Percentiles rank a stretch among this genome's conserved stretches.
Conservation (phyloP, 164 flowering plant species). For the Magnolia sinica region DNA sequence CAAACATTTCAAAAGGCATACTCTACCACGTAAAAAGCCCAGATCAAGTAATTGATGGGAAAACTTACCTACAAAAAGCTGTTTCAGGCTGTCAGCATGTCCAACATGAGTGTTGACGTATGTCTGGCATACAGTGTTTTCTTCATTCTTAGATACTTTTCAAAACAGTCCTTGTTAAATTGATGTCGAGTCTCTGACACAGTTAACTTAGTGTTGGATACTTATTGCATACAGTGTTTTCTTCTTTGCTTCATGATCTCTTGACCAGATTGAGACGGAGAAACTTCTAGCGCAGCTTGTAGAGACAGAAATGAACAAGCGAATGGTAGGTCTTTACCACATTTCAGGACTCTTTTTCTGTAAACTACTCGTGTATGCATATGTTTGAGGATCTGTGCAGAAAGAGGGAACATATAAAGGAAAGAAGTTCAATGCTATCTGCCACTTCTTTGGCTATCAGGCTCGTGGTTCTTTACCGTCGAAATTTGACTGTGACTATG, state of each 20-base stretch:
- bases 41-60: background rate
- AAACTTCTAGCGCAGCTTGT: conserved; percentile 95
- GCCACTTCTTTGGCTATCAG: conserved; percentile 99
- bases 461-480: conserved; percentile 98
- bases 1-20: too few species aligned
- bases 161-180: too few species aligned
- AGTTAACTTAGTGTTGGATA: too few species aligned
- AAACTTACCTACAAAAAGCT: too few species aligned
- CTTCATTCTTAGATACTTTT: too few species aligned
- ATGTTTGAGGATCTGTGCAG: conserved; percentile 38
- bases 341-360: background rate
- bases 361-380: background rate
- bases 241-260: background rate
- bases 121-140: too few species aligned
- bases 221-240: background rate
- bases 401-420: conserved; percentile 98
- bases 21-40: background rate
- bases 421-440: conserved; percentile 96
- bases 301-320: conserved; percentile 84
- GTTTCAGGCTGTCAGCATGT: too few species aligned
- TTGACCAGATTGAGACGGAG: conserved; percentile 89
- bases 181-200: too few species aligned
- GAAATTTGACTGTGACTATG: conserved; percentile 97
- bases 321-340: conserved; percentile 51
- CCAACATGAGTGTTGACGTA: too few species aligned